These are phyloP conservation scores for Scenedesmus sp. DNA, from an alignment of 163 green algal species.

Conservation along the genomic window DNA sequence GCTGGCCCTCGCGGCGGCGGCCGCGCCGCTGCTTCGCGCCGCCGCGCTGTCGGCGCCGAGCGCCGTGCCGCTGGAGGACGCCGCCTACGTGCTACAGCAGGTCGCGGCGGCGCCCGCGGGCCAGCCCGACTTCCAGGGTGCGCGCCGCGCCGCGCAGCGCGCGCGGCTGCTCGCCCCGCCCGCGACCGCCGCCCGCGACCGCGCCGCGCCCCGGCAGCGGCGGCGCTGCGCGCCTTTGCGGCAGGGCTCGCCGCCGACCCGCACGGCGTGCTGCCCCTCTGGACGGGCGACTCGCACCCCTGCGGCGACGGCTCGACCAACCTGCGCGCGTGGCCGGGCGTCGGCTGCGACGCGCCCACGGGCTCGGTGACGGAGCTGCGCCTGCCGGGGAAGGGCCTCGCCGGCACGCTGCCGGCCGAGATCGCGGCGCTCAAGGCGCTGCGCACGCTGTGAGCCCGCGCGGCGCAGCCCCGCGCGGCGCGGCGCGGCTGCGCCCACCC, in stretches of 20 bases:
- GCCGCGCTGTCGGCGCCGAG: neutral
- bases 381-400: conserved; percentile 28
- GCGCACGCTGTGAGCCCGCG: conserved; percentile 37
- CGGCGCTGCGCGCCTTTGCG: conserved; percentile 11
- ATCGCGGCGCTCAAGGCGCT: conserved; percentile 33
- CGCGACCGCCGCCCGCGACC: neutral
- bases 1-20: too few species aligned
- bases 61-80: neutral
- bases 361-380: conserved; percentile 37
- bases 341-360: conserved; percentile 43
- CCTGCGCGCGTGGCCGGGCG: conserved; percentile 39
- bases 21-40: too few species aligned
- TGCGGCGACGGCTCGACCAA: conserved; percentile 27
- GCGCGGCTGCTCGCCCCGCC: too few species aligned
- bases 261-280: conserved; percentile 6
- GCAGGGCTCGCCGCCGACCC: conserved; percentile 13
- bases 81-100: neutral
- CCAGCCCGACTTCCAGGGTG: neutral
- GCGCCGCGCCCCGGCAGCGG: neutral
- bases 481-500: neutral
- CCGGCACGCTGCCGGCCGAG: conserved; percentile 22
- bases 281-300: conserved; percentile 18
- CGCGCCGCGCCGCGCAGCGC: too few species aligned
- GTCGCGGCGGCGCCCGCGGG: neutral
- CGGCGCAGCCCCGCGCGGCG: neutral